Base-by-base conservation (phyloP, 2,329 filamentous ascomycete species). In the Fusarium transvaalense region DNA sequence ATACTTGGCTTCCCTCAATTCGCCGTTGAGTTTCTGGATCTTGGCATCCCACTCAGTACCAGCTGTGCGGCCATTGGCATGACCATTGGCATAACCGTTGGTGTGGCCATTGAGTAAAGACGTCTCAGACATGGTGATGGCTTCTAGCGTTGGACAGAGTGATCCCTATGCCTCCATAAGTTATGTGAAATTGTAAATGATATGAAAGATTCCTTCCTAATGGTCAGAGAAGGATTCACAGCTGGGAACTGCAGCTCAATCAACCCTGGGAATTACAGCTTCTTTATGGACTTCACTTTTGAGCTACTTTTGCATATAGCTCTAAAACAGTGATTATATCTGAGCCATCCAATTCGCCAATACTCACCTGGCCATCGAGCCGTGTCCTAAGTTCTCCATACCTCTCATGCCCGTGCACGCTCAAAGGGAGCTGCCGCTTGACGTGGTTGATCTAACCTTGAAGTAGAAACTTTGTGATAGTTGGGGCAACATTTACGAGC, bases 1-100 rank as follows among this genome's bases (percentile, higher is more conserved):
- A 13, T 57, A 57, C 3, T 53, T 43, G n/a, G 55, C 55, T 1
- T 53, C 46, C 6, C 29, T 53, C 38, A 53, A 3, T 5, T 57
- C 37, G 8, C 19, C 27, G 12, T 57, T 57, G 9, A 57, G 23
- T 1, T 53, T 41, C 4, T 31, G 23, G 15, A 57, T 53, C 5
- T 57, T 51, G 5, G n/a, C 31, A 12, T 57, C 47, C 47, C 55
- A 43, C 4, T 43, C 25, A 32, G 43, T 14, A 10, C 17, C 25
- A 12, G 17, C 10, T 0, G 35, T 19, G 1, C n/a, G 13, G 5
- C 45, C 45, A 34, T 34, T 34, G 14, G 45, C 45, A 5, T 34
- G 10, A 10, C 46, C 46, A 10, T 48, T 48, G 14, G 46, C 37
- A 5, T 15, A 41, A 29, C 55, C 37, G 10, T 57, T 57, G 10